Base-by-base conservation (phyloP, 1,139 yeast species). In the Suhomyces yuchorum region DNA sequence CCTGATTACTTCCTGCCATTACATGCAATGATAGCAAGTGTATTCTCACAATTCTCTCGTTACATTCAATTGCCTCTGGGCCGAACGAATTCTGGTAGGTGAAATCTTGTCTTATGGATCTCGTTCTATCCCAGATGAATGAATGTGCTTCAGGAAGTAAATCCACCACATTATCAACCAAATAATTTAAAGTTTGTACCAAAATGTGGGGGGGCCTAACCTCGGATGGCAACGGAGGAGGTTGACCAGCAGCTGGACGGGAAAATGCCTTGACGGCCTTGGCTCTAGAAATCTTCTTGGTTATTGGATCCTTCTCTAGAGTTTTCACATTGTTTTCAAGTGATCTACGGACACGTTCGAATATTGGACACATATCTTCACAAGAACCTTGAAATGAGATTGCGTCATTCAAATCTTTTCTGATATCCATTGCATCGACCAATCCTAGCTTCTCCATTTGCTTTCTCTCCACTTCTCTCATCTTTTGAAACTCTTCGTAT, bases 211-310 rank as follows among this genome's bases (percentile, higher is more conserved):
- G 99, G 1, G 99, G 97, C 54, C 99, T 77, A 2, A 95, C 99
- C 64, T 95, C 99, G 0, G 97, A 90, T 0, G 99, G 99, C 48
- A 95, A 71, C 3, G 98, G 96, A 4, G 98, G 98, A 1, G 97
- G 96, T 57, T 95, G 97, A 9, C 99, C 99, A 1, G 99, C 98
- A 9, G 97, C 97, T 0, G 99, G 98, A 56, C 99, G 75, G 30
- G 96, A 88, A 63, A 93, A 95, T 2, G 97, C 96, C 66, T 95
- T 95, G 7, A 95, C 81, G 0, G 98, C 97, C 41, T 76, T 74
- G 2, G 65, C 63, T 37, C 80, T 67, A 0, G 92, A 78, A 2
- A 91, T 87, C 52, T 72, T 77, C n/a, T 85, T 84, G 1, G 87
- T 80, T 0, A 42, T 52, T 0, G 84, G 80, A 56, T 86, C 92